These are phyloP conservation scores for Histomonas meleagridis DNA, from an alignment of 208 protist genomes.

Conservation along the genomic window DNA sequence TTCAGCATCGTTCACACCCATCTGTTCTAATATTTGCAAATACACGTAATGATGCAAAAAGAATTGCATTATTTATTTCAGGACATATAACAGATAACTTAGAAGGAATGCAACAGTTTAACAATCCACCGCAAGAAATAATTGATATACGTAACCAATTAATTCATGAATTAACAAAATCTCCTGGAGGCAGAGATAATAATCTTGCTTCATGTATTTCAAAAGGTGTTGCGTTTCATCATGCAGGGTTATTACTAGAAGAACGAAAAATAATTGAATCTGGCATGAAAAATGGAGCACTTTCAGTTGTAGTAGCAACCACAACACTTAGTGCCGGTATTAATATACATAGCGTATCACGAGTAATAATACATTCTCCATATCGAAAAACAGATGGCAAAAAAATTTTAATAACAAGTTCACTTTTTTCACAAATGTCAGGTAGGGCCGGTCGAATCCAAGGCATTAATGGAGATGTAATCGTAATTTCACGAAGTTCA, in stretches of 20 bases:
- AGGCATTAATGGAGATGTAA: background rate
- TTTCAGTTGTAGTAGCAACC: background rate
- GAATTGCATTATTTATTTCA: background rate
- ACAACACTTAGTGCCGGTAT: conserved; percentile 2
- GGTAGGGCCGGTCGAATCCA: background rate
- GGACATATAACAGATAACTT: background rate
- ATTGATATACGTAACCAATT: background rate
- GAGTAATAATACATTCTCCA: background rate
- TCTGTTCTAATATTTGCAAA: background rate
- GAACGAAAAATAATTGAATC: conserved; percentile 4
- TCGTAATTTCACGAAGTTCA: background rate
- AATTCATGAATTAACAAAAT: background rate
- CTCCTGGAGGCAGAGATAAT: background rate
- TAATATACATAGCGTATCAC: background rate
- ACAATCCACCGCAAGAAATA: background rate
- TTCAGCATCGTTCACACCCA: background rate
- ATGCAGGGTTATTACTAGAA: conserved; percentile 11
- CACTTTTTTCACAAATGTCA: background rate
- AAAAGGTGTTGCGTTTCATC: background rate
- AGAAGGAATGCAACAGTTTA: background rate
- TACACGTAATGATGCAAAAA: conserved; percentile 1
- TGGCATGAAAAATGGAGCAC: background rate
- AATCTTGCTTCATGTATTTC: background rate
- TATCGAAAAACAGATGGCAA: background rate
- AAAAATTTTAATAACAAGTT: background rate